Evolutionary conservation across 2,329 filamentous ascomycete species (phyloP), one percentile per base, ranked within the genome.

Genomic region (Fusarium gaditjirri): DNA sequence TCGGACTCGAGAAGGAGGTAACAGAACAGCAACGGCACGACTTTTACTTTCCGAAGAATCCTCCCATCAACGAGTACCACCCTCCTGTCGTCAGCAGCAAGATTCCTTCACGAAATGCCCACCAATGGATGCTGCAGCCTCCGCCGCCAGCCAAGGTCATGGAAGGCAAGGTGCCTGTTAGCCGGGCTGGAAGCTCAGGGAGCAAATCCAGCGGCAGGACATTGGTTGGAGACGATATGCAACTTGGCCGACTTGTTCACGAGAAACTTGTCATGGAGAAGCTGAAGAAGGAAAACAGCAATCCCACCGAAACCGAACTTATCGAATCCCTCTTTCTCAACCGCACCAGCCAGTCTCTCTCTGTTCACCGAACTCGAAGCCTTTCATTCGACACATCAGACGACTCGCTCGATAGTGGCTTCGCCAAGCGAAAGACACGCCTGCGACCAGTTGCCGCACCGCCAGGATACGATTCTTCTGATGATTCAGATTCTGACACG

Each of bases 81-180:
- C 93, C 94, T 9, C 94, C 94, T 6, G 91, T 97, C 56, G 93
- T 96, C 68, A 94, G 89, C 80, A 93, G 90, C 81, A 92, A 89
- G 62, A 92, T 91, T 19, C 87, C 86, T 41, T 90, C 89, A 78
- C 90, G 85, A 77, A 90, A 90, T 60, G 94, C 93, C 66, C 92
- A 93, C 60, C 88, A 87, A 77, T 98, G 95, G 95, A 97, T 98
- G 94, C 85, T 97, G 56, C 94, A 97, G 78, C 95, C 95, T 5
- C 94, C 94, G 3, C 95, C 95, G n/a, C 89, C 92, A 38, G 94
- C 95, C 62, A 94, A 92, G 80, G 87, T 97, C 66, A 98, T 98
- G 95, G 93, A 92, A 72, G 95, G 94, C 73, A 96, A 95, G 80
- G 89, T 93, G 39, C 89, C 90, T 35, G 90, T 92, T 25, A 89